Conservation (phyloP, 1,139 yeast species). For the Geotrichum fermentans region DNA sequence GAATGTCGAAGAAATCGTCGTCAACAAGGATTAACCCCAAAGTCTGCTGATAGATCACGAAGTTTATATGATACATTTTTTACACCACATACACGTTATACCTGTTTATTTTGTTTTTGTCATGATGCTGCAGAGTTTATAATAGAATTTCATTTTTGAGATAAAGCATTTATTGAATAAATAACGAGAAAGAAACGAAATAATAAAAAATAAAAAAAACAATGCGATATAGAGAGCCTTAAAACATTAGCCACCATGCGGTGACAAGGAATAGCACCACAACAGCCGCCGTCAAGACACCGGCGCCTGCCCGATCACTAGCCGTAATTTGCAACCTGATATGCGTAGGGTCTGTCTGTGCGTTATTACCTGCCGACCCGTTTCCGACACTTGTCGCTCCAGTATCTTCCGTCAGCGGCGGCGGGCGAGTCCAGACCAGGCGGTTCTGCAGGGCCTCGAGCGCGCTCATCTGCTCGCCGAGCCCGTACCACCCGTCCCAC, state of each 20-base stretch:
- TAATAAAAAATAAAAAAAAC: not conserved
- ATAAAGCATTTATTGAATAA: not conserved
- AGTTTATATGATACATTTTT: too few species aligned
- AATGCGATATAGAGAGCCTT: too few species aligned
- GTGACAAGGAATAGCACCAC: slow-evolving; percentile 61
- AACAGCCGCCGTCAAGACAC: slow-evolving; percentile 68
- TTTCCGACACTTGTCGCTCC: slow-evolving; percentile 46
- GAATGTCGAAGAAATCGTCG: not conserved
- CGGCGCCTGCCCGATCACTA: slow-evolving; percentile 82
- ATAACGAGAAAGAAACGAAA: not conserved
- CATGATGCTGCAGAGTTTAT: not conserved
- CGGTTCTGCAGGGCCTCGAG: slow-evolving; percentile 66
- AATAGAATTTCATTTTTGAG: not conserved
- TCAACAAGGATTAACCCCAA: slow-evolving; percentile 1
- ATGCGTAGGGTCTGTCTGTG: slow-evolving; percentile 11
- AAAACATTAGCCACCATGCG: slow-evolving; percentile 62
- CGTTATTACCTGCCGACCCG: slow-evolving; percentile 28
- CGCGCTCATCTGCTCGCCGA: slow-evolving; percentile 92
- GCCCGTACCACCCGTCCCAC: slow-evolving; percentile 80
- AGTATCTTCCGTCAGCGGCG: slow-evolving; percentile 42
- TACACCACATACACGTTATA: too few species aligned
- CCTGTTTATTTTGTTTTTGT: not conserved
- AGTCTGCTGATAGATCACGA: not conserved
- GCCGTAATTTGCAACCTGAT: not conserved
- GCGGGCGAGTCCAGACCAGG: slow-evolving; percentile 39